These are phyloP conservation scores for Trichophyton mentagrophytes DNA, from an alignment of 2,329 filamentous ascomycete genomes.

Conservation along the genomic window DNA sequence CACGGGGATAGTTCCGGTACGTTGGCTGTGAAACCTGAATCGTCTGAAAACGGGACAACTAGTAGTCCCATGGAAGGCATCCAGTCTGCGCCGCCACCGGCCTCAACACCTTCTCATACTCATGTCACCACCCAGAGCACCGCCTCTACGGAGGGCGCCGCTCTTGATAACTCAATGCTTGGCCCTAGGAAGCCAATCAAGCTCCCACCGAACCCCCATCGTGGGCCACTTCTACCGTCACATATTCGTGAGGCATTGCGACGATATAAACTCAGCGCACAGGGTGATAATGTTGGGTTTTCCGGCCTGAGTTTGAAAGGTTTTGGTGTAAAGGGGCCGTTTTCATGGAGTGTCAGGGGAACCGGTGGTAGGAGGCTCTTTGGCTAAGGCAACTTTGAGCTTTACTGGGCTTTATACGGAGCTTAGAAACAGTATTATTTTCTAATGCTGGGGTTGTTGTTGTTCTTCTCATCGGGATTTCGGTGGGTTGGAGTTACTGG, in stretches of 20 bases:
- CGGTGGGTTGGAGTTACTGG: neutral
- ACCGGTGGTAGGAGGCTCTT: conserved; percentile 34
- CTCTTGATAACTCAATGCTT: neutral
- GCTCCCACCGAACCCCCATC: conserved; percentile 34
- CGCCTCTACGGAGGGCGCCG: neutral
- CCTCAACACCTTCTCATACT: neutral
- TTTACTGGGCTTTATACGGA: neutral
- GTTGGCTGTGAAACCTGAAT: neutral
- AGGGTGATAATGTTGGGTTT: conserved; percentile 37
- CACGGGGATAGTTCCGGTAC: neutral
- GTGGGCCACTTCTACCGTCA: conserved; percentile 36
- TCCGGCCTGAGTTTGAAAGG: conserved; percentile 36
- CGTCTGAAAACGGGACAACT: neutral
- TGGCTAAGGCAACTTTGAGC: conserved; percentile 18
- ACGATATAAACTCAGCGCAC: conserved; percentile 37
- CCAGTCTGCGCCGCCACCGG: neutral
- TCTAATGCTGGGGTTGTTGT: neutral
- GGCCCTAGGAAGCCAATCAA: conserved; percentile 17
- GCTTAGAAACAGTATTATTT: neutral
- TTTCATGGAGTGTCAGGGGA: conserved; percentile 32
- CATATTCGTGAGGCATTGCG: conserved; percentile 39
- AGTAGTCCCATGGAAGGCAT: neutral
- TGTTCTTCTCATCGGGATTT: neutral
- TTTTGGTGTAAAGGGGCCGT: conserved; percentile 32
- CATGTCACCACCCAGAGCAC: neutral